These are phyloP conservation scores for Kodamaea kaohsiungensis DNA, from an alignment of 805 yeast genomes.

Conservation along the genomic window DNA sequence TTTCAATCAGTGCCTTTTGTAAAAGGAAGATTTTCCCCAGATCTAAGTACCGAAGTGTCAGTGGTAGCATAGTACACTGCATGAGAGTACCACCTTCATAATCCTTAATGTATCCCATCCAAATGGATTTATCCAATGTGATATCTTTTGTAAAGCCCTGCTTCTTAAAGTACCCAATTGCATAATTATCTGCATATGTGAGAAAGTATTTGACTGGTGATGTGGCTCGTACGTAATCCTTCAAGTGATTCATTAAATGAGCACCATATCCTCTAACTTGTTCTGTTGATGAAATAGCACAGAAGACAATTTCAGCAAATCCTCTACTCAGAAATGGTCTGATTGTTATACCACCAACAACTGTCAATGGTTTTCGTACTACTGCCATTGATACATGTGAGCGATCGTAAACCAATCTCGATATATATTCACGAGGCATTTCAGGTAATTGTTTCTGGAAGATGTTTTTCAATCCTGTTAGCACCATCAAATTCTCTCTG, in stretches of 20 bases:
- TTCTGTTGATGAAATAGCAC: slow-evolving; percentile 96
- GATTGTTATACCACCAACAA: slow-evolving; percentile 97
- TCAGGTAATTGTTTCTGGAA: slow-evolving; percentile 97
- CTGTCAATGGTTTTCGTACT: slow-evolving; percentile 88
- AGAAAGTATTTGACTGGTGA: slow-evolving; percentile 82
- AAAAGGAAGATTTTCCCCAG: slow-evolving; percentile 79
- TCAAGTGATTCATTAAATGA: slow-evolving; percentile 95
- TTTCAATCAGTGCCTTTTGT: slow-evolving; percentile 88
- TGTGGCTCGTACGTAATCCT: slow-evolving; percentile 90
- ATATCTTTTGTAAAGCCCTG: slow-evolving; percentile 98
- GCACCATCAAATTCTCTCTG: slow-evolving; percentile 81
- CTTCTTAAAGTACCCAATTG: slow-evolving; percentile 96
- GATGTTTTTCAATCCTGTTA: slow-evolving; percentile 93
- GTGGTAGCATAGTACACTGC: slow-evolving; percentile 95
- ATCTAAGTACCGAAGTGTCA: slow-evolving; percentile 78
- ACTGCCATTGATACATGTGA: slow-evolving; percentile 96
- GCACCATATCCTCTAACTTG: slow-evolving; percentile 99
- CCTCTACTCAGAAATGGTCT: slow-evolving; percentile 87
- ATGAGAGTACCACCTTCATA: slow-evolving; percentile 98
- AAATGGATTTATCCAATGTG: slow-evolving; percentile 74
- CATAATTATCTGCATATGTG: slow-evolving; percentile 98
- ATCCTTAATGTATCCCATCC: slow-evolving; percentile 99
- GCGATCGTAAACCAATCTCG: slow-evolving; percentile 90
- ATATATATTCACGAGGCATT: slow-evolving; percentile 97
- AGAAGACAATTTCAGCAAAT: slow-evolving; percentile 97